Evolutionary conservation across 2,329 filamentous ascomycete species (phyloP), one percentile per base, ranked within the genome.

Genomic region (Alternaria consortialis): DNA sequence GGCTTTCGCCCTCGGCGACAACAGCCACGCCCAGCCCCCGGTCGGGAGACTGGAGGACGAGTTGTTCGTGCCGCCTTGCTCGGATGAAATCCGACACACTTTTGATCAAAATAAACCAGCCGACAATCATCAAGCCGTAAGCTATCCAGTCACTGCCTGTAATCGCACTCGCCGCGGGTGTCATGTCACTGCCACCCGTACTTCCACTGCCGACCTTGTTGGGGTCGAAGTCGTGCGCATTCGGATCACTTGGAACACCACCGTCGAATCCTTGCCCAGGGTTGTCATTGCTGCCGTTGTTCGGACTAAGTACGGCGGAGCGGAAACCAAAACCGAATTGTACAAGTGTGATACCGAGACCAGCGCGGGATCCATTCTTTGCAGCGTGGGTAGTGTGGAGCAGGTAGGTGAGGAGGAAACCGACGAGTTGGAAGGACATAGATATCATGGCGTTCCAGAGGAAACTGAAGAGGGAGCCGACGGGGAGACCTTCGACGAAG

Each of bases 241-340:
- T 98, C 1, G 95, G 95, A 72, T 98, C 92, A 0, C 89, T 86
- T 0, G 95, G 94, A 39, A 88, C 85, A 5, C 89, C 86, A 70
- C 90, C 76, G 20, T 72, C 73, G 65, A 82, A 82, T 52, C 79
- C 79, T 53, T 84, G 84, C 51, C 88, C 86, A 5, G 85, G 82
- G 59, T 77, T 68, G 60, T 83, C 74, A 64, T 71, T 73, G 48
- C 80, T 75, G 57, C 82, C 71, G 63, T 69, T 70, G 40, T 81
- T 74, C 40, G 72, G 67, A 29, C 64, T 68, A 25, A 75, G 58
- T 4, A 65, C 60, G 5, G 74, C 80, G 46, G 87, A 87, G 76
- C 93, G 95, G 92, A 98, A 96, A 70, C 93, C 93, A 80, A 99
- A 98, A 32, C 95, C 95, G 74, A 96, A 98, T 78, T 98, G 94